These are phyloP conservation scores for Termitomyces sp. DNA, from an alignment of 768 basidiomycete genomes.

Conservation along the genomic window DNA sequence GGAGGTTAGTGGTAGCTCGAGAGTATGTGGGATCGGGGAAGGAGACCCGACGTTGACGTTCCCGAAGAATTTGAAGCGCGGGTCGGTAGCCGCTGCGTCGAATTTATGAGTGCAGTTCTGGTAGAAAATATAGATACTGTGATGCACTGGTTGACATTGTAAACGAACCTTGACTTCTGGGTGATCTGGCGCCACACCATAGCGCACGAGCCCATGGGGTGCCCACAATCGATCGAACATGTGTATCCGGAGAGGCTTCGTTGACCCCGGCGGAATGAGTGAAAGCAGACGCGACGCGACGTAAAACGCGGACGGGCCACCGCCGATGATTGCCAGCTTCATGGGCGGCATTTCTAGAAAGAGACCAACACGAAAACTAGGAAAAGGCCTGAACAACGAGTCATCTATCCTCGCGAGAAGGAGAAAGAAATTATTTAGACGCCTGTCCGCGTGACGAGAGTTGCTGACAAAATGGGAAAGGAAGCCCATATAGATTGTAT, in stretches of 20 bases:
- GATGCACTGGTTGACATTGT: neutral
- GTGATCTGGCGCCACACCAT: conserved; percentile 97
- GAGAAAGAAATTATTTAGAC: neutral
- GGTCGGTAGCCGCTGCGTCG: conserved; percentile 71
- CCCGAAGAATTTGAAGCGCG: conserved; percentile 85
- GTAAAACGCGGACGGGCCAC: conserved; percentile 96
- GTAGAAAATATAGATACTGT: neutral
- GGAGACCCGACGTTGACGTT: conserved; percentile 62
- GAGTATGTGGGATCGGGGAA: conserved; percentile 43
- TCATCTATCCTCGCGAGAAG: neutral
- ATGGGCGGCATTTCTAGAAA: conserved; percentile 20
- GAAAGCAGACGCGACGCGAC: conserved; percentile 83
- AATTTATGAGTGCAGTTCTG: conserved; percentile 98
- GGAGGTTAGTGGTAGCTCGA: conserved; percentile 52
- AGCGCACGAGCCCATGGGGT: conserved; percentile 91
- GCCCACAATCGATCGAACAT: conserved; percentile 91
- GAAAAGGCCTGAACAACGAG: neutral
- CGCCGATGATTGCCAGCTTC: conserved; percentile 89
- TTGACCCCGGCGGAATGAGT: conserved; percentile 31
- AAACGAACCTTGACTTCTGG: conserved; percentile 86
- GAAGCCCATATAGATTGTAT: accelerated
- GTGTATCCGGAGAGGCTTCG: conserved; percentile 49
- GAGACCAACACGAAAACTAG: neutral
- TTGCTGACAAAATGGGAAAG: neutral
- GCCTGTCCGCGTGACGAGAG: neutral